phyloP scores from a whole-genome alignment of 139 green algal species.

The Chlamydomonas applanata region DNA sequence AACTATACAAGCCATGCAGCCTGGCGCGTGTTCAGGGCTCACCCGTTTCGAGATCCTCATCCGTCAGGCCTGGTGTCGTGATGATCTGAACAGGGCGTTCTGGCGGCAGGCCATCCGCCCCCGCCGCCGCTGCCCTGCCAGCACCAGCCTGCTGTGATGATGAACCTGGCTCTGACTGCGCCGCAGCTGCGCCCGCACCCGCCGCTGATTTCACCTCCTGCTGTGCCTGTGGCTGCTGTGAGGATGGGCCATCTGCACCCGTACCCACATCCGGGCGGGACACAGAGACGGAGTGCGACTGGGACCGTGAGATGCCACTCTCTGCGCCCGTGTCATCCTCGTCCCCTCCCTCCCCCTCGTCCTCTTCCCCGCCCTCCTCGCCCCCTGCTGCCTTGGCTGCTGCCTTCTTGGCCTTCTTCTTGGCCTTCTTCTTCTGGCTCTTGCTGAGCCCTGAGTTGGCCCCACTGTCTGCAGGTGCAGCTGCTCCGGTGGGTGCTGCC shows the following conservation, averaged over 20 bases:
- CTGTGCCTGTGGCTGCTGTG: background rate
- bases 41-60: constrained; percentile 42
- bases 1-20: no score
- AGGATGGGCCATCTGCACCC: background rate
- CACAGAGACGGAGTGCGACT: background rate
- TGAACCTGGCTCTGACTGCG: no score
- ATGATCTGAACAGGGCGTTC: constrained; percentile 11
- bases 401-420: constrained; percentile 30
- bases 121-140: no score
- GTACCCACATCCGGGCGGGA: background rate
- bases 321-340: background rate
- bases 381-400: constrained; percentile 12
- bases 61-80: constrained; percentile 36
- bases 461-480: background rate
- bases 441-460: constrained; percentile 12
- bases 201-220: background rate
- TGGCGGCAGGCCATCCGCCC: no score
- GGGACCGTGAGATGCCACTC: background rate
- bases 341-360: background rate
- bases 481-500: background rate
- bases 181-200: background rate
- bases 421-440: constrained; percentile 29
- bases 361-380: background rate
- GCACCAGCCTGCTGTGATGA: no score
- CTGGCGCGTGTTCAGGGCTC: no score